Percentiles rank a stretch among this genome's conserved stretches.
These are phyloP conservation scores for Fallopia convolvulus DNA, from an alignment of 148 eudicot genomes.

Conservation along the genomic window DNA sequence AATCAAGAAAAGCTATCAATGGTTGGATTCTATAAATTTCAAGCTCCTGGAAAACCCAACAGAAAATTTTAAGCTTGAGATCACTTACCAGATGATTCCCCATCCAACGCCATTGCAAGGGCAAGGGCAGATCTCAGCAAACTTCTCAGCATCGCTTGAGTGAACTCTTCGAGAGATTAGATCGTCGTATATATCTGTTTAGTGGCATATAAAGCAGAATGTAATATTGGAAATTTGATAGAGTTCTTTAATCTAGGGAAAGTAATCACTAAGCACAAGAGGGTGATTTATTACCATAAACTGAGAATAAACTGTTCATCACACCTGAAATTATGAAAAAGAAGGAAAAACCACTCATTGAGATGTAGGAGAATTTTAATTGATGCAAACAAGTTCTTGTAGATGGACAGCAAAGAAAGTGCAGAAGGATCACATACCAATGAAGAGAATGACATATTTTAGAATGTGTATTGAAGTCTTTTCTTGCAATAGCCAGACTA, in stretches of 20 bases:
- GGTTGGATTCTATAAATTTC: background rate
- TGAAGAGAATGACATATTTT: constrained; percentile 84
- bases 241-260: background rate
- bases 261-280: background rate
- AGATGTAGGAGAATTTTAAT: constrained; percentile 10
- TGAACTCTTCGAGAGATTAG: constrained; percentile 88
- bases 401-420: background rate
- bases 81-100: constrained; percentile 87
- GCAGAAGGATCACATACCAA: constrained; percentile 46
- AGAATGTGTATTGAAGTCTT: constrained; percentile 62
- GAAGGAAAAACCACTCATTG: background rate
- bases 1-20: background rate
- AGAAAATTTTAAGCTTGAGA: background rate
- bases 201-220: background rate
- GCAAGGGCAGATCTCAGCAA: constrained; percentile 96
- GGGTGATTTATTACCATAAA: constrained; percentile 52
- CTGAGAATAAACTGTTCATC: constrained; percentile 96
- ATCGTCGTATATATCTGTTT: constrained; percentile 88
- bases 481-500: constrained; percentile 81
- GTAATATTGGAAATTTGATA: background rate
- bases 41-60: background rate
- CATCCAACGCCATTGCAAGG: constrained; percentile 91
- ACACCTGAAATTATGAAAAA: constrained; percentile 55
- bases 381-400: background rate
- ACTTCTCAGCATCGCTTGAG: constrained; percentile 96